Percentiles rank a stretch among this genome's conserved stretches.
Conservation (phyloP, 2,329 filamentous ascomycete genomes). For the Colletotrichum sp. region DNA sequence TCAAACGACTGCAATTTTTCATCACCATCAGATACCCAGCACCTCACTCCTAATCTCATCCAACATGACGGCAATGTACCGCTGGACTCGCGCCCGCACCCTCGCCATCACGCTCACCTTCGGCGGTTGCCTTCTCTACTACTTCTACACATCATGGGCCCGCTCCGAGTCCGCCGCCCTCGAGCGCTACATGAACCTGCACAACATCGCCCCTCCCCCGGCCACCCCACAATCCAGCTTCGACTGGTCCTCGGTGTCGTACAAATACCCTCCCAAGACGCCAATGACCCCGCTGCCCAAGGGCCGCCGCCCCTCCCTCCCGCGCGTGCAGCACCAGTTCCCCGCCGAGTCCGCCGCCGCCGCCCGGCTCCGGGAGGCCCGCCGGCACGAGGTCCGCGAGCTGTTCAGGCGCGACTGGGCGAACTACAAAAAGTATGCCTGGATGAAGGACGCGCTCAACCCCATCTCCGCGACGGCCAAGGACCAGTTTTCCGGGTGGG, state of each 20-base stretch:
- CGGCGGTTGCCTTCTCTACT: neutral
- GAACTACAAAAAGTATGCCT: constrained; percentile 49
- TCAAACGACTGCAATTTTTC: neutral
- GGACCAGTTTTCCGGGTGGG: constrained; percentile 52
- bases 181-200: constrained; percentile 35
- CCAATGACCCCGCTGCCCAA: constrained; percentile 28
- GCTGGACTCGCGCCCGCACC: constrained; percentile 11
- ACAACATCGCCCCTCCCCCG: constrained; percentile 3
- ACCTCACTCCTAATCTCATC: neutral
- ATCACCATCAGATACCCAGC: neutral
- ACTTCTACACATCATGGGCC: neutral
- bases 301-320: constrained; percentile 25
- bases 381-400: constrained; percentile 37
- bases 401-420: constrained; percentile 42
- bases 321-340: constrained; percentile 41
- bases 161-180: constrained; percentile 23
- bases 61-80: neutral
- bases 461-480: constrained; percentile 42
- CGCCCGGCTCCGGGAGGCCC: constrained; percentile 28
- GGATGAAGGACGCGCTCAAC: constrained; percentile 50
- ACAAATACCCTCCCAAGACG: constrained; percentile 27
- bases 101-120: neutral
- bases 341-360: constrained; percentile 24
- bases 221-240: constrained; percentile 34
- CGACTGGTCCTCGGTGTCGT: constrained; percentile 37